Base-by-base conservation (phyloP, 1,284 basidiomycete species). In the Mycosarcoma maydis region DNA sequence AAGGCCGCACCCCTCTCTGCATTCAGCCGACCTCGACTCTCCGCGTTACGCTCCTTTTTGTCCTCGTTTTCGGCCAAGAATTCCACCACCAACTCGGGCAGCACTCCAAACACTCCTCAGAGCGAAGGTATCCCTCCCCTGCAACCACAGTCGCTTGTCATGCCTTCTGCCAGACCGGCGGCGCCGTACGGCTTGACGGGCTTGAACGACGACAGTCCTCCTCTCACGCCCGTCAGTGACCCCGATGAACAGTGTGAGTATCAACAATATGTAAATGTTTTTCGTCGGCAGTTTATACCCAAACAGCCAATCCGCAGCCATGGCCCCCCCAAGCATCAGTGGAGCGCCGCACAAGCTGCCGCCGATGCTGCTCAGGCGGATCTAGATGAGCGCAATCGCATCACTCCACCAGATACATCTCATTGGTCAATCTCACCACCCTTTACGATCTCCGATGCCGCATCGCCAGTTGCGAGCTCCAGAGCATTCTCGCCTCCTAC, bases 141-240 rank as follows among this genome's bases (percentile, higher is more conserved):
- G 23, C 52, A 47, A 5, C 61, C 54, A 6, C 61, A 66, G 48
- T 55, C 64, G 22, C 57, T 80, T 2, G 68, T 68, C n/a, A 76
- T 77, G 66, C 78, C 78, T 0, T 58, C 73, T 4, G 78, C 78
- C 6, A 48, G 76, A 17, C 57, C 55, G 0, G 78, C 73, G 4
- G 69, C 65, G 3, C 73, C 73, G n/a, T n/a, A n/a, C 14, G 57
- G 65, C 29, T 14, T 68, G 27, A 51, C 57, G 19, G 55, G 73
- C 9, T 61, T 80, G 39, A 78, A 79, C 43, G 66, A 71, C 22
- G 70, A 72, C 43, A 75, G 70, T 22, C 74, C 78, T 14, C 75
- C 78, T 9, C 60, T 79, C 11, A 78, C 77, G 6, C 77, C 78
- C 4, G 68, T 64, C 14, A 55, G 55, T 44, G 72, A 74, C 26